These are phyloP conservation scores for Rhizopus arrhizus DNA, from an alignment of 371 early-diverging fungal species.

Conservation along the genomic window DNA sequence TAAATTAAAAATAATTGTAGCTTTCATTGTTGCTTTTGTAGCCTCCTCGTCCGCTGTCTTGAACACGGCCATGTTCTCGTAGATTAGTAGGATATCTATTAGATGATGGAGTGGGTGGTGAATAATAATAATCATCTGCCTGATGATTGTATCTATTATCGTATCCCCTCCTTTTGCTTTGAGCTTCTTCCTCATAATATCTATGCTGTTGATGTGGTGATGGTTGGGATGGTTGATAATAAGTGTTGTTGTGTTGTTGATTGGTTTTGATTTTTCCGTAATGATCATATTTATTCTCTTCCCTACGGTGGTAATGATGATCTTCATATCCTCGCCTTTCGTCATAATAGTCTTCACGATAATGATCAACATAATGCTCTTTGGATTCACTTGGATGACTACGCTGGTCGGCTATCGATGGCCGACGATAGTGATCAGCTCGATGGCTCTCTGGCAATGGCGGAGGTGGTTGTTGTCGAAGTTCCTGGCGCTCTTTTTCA, in stretches of 20 bases:
- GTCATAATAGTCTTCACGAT: constrained; percentile 1
- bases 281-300: background rate
- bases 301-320: background rate
- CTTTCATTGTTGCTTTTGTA: background rate
- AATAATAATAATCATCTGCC: background rate
- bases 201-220: background rate
- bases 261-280: background rate
- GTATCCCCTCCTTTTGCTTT: background rate
- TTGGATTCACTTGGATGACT: background rate
- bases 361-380: background rate
- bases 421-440: background rate
- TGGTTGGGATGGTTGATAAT: background rate
- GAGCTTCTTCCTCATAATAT: constrained; percentile 5
- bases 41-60: background rate
- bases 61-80: background rate
- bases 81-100: background rate
- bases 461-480: constrained; percentile 27
- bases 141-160: constrained; percentile 3
- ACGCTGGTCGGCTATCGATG: background rate
- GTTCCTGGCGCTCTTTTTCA: constrained; percentile 43
- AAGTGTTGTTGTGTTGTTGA: background rate
- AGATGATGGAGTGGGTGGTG: background rate
- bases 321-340: constrained; percentile 7
- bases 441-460: constrained; percentile 6
- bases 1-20: constrained; percentile 1